phyloP scores from a whole-genome alignment of 257 asterid genomes.

The Knoxia roxburghii region DNA sequence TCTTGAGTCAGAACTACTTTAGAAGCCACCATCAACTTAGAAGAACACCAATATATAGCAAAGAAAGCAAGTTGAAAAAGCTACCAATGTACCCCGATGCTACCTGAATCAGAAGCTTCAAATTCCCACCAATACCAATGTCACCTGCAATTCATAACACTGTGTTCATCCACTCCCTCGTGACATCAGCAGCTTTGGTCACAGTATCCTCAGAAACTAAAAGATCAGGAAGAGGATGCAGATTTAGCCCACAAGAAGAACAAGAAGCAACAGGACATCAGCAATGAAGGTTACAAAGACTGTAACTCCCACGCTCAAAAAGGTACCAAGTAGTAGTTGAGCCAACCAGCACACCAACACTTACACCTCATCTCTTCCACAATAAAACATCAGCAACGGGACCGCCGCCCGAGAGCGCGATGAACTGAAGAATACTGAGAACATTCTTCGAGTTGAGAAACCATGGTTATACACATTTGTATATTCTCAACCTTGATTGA shows the following conservation, averaged over 20 bases:
- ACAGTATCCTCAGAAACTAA: constrained; percentile 69
- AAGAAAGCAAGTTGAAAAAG: constrained; percentile 67
- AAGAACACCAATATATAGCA: constrained; percentile 69
- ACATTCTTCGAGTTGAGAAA: too few relatives aligned
- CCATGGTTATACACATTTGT: too few relatives aligned
- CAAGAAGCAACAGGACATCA: constrained; percentile 69
- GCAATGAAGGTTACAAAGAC: constrained; percentile 62
- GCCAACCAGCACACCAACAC: constrained; percentile 47
- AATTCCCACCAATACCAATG: constrained; percentile 63
- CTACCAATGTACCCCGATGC: constrained; percentile 57
- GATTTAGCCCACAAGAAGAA: constrained; percentile 94
- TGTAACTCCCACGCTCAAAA: constrained; percentile 86
- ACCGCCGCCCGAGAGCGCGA: too few relatives aligned
- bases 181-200: constrained; percentile 63
- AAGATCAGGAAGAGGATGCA: constrained; percentile 86
- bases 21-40: constrained; percentile 56
- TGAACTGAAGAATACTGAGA: too few relatives aligned
- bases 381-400: constrained; percentile 78
- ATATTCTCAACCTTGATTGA: neutral
- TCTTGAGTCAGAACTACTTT: constrained; percentile 44
- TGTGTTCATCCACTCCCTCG: constrained; percentile 61
- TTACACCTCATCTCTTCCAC: constrained; percentile 66
- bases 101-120: constrained; percentile 63
- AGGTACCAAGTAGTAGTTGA: constrained; percentile 80
- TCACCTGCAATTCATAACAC: constrained; percentile 59